Evolutionary conservation across 805 yeast genomes (phyloP).

Genomic region (Suhomyces tanzawaensis): DNA sequence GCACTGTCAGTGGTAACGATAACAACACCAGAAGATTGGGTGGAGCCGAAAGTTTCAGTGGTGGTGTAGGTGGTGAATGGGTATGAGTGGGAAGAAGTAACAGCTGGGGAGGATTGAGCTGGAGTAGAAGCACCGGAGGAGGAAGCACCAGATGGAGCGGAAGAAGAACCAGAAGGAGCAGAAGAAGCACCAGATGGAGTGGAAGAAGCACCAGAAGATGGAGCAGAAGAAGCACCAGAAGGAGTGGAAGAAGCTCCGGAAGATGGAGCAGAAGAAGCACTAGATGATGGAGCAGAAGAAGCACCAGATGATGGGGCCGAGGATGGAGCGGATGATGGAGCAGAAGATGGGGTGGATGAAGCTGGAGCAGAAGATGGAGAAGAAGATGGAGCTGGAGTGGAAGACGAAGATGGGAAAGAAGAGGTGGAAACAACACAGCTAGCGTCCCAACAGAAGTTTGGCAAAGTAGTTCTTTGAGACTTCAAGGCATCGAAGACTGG

Average conservation of each 20-base stretch:
- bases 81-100: slow-evolving; percentile 2
- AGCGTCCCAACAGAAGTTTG: slow-evolving; percentile 16
- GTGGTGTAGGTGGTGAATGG: slow-evolving; percentile 6
- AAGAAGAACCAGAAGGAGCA: not conserved
- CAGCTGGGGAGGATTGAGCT: slow-evolving; percentile 5
- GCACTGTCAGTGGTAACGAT: slow-evolving; percentile 1
- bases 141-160: not conserved
- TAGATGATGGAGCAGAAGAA: slow-evolving; percentile 1
- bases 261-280: slow-evolving; percentile 1
- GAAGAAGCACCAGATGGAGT: not conserved
- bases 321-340: slow-evolving; percentile 3
- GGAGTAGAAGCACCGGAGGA: slow-evolving; percentile 3
- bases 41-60: not conserved
- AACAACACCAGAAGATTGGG: slow-evolving; percentile 1
- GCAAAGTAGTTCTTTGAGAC: slow-evolving; percentile 12
- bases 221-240: not conserved
- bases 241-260: not conserved
- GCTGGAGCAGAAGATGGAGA: slow-evolving; percentile 5
- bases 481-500: slow-evolving; percentile 7
- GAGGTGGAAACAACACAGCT: slow-evolving; percentile 9
- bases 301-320: slow-evolving; percentile 2
- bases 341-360: slow-evolving; percentile 1
- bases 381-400: slow-evolving; percentile 6
- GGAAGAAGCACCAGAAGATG: slow-evolving; percentile 1
- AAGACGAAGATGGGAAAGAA: slow-evolving; percentile 7